Base-by-base conservation (phyloP, 352 stramenopile genomes). In the Phytophthora parvispora region DNA sequence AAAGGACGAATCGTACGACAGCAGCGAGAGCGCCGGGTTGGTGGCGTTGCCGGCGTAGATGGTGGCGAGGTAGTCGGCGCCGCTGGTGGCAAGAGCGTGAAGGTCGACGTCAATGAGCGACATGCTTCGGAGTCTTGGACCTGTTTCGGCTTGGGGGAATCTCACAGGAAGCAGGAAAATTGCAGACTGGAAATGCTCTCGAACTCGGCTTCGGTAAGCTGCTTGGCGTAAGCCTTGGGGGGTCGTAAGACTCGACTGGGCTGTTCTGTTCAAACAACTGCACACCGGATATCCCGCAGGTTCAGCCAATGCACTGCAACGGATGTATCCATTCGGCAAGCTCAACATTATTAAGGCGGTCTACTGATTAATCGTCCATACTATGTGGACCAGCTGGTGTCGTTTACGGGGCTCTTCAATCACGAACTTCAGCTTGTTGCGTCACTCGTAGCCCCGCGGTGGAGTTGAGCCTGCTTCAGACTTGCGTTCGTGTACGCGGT, bases 91-190 rank as follows among this genome's bases (percentile, higher is more conserved):
- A 5, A 64, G 15, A 8, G 56, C 42, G 43, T 64, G 56, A 13
- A 64, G 43, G 36, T 64, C 56, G 43, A 64, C 56, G 43, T 49
- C 42, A 22, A 64, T 25, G 43, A 64, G 22, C 18, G 56, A 64
- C 56, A 64, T 58, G 10, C 10, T 45, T 45, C 12, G 36, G 36
- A 22, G 36, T 22, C 36, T 50, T 28, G n/a, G 20, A 18, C 18
- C 15, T 53, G 15, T 12, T 49, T 60, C 16, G 66, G 28, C 9
- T 42, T 58, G n/a, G 28, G 28, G 6, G 55, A 62, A 22, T 38
- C 40, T 63, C 45, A 27, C n/a, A 3, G 55, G 55, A 45, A 52
- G 40, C 27, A 54, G 40, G 55, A 43, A 63, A 54, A 40, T 50
- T 16, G 16, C 24, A 40, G 53, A 49, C 20, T 58, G 51, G 18